These are phyloP conservation scores for Chrysosporium queenslandicum DNA, from an alignment of 2,329 filamentous ascomycete species.

Conservation along the genomic window DNA sequence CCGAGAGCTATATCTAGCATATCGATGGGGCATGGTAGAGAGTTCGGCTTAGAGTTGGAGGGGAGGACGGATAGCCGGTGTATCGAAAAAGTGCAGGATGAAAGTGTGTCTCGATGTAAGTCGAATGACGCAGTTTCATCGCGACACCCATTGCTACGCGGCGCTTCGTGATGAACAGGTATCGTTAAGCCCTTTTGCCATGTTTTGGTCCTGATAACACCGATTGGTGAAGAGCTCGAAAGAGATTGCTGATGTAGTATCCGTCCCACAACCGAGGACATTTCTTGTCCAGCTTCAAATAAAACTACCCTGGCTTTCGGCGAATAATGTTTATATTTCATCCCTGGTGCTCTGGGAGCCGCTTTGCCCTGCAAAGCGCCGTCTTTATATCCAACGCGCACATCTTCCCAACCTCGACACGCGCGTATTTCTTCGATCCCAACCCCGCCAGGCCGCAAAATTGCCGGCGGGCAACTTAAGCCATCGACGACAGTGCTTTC, in stretches of 20 bases:
- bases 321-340: conserved; percentile 99
- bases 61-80: background rate
- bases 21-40: conserved; percentile 19
- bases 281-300: conserved; percentile 52
- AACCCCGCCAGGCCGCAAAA: conserved; percentile 79
- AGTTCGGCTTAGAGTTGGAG: background rate
- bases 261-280: conserved; percentile 23
- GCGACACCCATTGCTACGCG: conserved; percentile 13
- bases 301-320: conserved; percentile 77
- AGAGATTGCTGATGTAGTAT: conserved; percentile 20
- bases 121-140: background rate
- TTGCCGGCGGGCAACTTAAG: conserved; percentile 64
- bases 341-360: conserved; percentile 76
- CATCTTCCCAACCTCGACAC: conserved; percentile 71
- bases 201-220: conserved; percentile 24
- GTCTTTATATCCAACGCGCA: conserved; percentile 69
- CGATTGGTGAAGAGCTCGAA: conserved; percentile 19
- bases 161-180: background rate
- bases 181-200: conserved; percentile 22
- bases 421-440: conserved; percentile 66
- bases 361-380: conserved; percentile 54
- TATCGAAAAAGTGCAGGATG: conserved; percentile 17
- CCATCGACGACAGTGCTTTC: conserved; percentile 97
- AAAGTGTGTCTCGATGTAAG: conserved; percentile 19
- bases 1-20: conserved; percentile 66